Evolutionary conservation across 2,329 filamentous ascomycete species (phyloP), one percentile per base, ranked within the genome.

Genomic region (Incumbomyces lentus): DNA sequence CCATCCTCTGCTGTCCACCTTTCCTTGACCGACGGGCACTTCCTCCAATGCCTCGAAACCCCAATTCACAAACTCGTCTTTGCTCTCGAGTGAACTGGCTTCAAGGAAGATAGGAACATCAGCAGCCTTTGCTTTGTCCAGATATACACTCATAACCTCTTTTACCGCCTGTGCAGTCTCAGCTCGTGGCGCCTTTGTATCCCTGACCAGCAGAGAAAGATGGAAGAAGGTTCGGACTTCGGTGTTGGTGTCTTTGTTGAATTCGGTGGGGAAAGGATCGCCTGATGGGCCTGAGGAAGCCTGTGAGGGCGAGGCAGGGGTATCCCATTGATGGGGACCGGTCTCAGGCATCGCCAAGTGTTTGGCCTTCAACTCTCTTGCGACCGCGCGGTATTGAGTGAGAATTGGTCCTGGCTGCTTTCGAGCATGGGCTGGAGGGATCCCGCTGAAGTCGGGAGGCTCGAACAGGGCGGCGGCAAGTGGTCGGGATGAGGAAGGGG

Each of bases 211-310:
- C 37, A 57, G 49, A 7, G 53, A 49, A 29, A 57, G 45, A 39
- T 57, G 55, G 30, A 52, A 57, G 41, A 55, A 55, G 1, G 55
- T 49, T 11, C 55, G 47, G 2, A 52, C 53, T 43, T 57, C 55
- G 10, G 49, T 51, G 31, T 53, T 50, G n/a, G 47, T 47, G 40
- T 57, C 55, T 39, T 57, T 57, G 48, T 57, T 57, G 50, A 55
- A 57, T 18, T 57, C 51, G 6, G 49, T 48, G 17, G 55, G 55
- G 46, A 52, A 57, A 1, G 55, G 55, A 36, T 57, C 55, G 30
- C 52, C 53, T n/a, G 52, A 52, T 2, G 55, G 55, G 2, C 48
- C 55, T 6, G 53, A 52, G 12, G 49, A 52, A 8, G 53, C 54
- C 44, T 57, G 55, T n/a, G 44, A 49, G 11, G 55, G 55, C 33